Percentiles rank a stretch among this genome's conserved stretches.
Conservation (phyloP, 108 stramenopile species). For the Schizochytrium sp. region DNA sequence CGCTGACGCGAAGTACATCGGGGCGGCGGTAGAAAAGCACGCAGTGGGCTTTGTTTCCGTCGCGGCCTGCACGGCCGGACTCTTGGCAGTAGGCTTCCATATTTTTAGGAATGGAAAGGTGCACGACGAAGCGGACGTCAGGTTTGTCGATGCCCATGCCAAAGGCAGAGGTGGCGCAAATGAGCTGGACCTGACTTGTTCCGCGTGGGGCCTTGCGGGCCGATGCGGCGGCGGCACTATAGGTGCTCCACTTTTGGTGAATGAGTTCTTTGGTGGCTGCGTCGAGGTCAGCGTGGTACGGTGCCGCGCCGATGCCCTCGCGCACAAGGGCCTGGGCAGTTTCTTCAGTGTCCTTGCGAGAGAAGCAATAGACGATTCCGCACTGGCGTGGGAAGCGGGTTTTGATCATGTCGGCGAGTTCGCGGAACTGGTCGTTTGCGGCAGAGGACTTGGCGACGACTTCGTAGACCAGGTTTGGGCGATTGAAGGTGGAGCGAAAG, state of each 20-base stretch:
- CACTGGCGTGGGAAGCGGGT: slow-evolving; percentile 58
- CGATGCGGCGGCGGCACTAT: slow-evolving; percentile 38
- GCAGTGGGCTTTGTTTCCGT: slow-evolving; percentile 78
- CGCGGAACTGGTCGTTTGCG: slow-evolving; percentile 54
- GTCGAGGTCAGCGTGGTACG: slow-evolving; percentile 88
- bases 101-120: slow-evolving; percentile 91
- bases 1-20: background rate
- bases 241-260: background rate
- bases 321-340: slow-evolving; percentile 59
- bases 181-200: slow-evolving; percentile 68
- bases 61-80: slow-evolving; percentile 88
- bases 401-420: slow-evolving; percentile 68
- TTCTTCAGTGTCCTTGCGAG: slow-evolving; percentile 82
- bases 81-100: slow-evolving; percentile 81
- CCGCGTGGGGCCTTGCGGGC: slow-evolving; percentile 72
- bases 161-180: slow-evolving; percentile 86
- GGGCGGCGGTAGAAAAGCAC: slow-evolving; percentile 70
- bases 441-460: slow-evolving; percentile 68
- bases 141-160: slow-evolving; percentile 72
- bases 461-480: slow-evolving; percentile 84
- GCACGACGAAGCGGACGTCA: slow-evolving; percentile 90
- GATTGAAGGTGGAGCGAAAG: slow-evolving; percentile 78
- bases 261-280: slow-evolving; percentile 19
- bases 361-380: slow-evolving; percentile 92
- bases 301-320: slow-evolving; percentile 64